phyloP scores from a whole-genome alignment of 1,139 yeast genomes.

The Diutina neorugosa region DNA sequence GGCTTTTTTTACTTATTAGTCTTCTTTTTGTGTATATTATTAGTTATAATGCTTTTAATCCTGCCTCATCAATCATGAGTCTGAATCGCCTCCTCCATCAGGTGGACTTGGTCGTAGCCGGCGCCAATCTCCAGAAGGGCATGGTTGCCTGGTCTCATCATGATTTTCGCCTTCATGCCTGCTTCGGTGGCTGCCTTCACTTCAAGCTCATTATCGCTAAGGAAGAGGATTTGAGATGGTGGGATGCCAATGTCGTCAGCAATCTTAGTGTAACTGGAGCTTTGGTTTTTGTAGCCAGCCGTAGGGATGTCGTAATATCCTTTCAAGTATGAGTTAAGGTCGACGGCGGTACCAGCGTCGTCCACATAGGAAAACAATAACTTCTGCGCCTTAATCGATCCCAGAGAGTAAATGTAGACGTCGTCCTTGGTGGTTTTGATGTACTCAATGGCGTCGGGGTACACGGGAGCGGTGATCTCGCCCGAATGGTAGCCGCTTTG shows the following conservation, averaged over 20 bases:
- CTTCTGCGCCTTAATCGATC: conserved; percentile 78
- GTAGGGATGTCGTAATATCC: conserved; percentile 83
- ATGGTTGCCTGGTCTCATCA: conserved; percentile 67
- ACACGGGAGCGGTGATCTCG: conserved; percentile 66
- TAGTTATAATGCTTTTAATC: not conserved
- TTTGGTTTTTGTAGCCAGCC: conserved; percentile 60
- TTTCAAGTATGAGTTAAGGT: conserved; percentile 39
- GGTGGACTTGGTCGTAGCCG: not conserved
- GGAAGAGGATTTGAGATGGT: conserved; percentile 37
- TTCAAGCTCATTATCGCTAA: conserved; percentile 65
- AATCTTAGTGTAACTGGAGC: conserved; percentile 47
- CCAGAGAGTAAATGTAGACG: conserved; percentile 81
- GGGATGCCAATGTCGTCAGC: conserved; percentile 28
- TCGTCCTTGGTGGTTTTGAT: conserved; percentile 28
- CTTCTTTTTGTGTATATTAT: not conserved
- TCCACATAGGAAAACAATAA: conserved; percentile 57
- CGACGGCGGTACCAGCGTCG: conserved; percentile 16
- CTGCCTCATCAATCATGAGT: not conserved
- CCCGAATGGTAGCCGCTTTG: conserved; percentile 65
- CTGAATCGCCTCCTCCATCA: not conserved
- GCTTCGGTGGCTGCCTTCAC: conserved; percentile 61
- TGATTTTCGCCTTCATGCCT: conserved; percentile 49
- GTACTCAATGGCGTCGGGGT: conserved; percentile 54
- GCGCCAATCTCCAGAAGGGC: conserved; percentile 25
- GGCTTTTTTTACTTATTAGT: not conserved